Evolutionary conservation across 306 rosid species (phyloP), one percentile per base, ranked within the genome.

Genomic region (Acacia acuminata): DNA sequence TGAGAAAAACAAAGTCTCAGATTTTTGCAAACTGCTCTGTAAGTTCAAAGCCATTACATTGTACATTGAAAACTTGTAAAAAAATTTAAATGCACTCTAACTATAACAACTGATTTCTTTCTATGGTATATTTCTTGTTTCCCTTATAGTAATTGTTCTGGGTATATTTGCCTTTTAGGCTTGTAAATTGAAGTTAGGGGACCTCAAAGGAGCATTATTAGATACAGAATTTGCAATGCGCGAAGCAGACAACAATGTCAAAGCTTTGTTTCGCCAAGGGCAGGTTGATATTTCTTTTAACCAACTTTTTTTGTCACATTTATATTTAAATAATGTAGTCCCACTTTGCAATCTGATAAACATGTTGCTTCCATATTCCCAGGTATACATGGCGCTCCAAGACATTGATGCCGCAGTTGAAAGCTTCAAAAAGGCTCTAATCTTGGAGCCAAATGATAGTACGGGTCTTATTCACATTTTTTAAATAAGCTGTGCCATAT

Each of bases 181-280:
- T 70, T 94, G 97, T 86, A 93, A 94, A 73, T 86, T 94, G 91
- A 94, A 94, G 81, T 66, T 94, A 80, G 94, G 97, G 45, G 97
- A 94, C 85, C 81, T 90, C 83, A 93, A 93, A 83, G 99, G 99
- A 82, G 99, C 99, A 56, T 76, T 95, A 45, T 78, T 95, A 82
- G 99, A 95, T 86, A 90, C 97, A 20, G 99, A 93, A 80, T 95
- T 93, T 80, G 99, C 99, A 30, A 91, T 93, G 87, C 94, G 96
- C 55, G 99, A 95, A 38, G 99, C 97, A 82, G 92, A 88, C 11
- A 79, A 92, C 84, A 93, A 95, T 88, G 99, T 88, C 47, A 95
- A 95, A 87, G 99, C 99, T 73, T 86, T 93, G 85, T 95, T 94
- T 71, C 97, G 98, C 74, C 97, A 94, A 85, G 98, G 98, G 71